Conservation (phyloP, 2,329 filamentous ascomycete genomes). For the Clonostachys solani region DNA sequence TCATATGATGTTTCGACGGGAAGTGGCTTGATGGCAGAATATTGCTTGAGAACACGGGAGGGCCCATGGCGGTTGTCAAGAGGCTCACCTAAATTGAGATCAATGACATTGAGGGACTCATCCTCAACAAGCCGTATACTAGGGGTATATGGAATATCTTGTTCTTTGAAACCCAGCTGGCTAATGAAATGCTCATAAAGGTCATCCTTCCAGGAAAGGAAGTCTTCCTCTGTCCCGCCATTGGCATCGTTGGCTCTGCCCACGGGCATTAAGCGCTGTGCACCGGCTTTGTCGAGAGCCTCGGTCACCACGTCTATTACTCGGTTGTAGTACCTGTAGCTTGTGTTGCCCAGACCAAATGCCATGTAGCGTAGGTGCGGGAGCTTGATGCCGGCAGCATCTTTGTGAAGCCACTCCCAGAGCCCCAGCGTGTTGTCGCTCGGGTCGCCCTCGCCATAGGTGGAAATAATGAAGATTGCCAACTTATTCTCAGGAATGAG, state of each 20-base stretch:
- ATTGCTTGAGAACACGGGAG: not conserved
- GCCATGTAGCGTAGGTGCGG: conserved; percentile 21
- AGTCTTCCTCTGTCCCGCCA: conserved; percentile 1
- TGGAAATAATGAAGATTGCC: conserved; percentile 8
- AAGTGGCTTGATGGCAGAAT: not conserved
- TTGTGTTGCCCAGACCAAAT: conserved; percentile 32
- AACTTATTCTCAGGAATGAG: not conserved
- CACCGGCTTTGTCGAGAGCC: not conserved
- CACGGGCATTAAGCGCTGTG: not conserved
- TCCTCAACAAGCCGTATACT: not conserved
- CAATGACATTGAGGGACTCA: not conserved
- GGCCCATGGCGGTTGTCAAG: not conserved
- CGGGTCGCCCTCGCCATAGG: conserved; percentile 31
- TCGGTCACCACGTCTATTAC: conserved; percentile 7
- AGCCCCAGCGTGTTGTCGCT: conserved; percentile 24
- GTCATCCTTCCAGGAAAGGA: not conserved
- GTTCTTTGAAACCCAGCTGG: not conserved
- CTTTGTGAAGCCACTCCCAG: conserved; percentile 17
- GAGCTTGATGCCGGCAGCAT: conserved; percentile 2
- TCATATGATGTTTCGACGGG: conserved; percentile 46
- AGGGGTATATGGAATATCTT: not conserved
- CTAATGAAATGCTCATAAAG: not conserved
- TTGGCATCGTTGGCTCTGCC: not conserved
- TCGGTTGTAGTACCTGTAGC: conserved; percentile 30
- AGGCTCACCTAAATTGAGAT: not conserved